Base-by-base conservation (phyloP, 176 grass and related monocot genomes). In the Cymbopogon citratus region DNA sequence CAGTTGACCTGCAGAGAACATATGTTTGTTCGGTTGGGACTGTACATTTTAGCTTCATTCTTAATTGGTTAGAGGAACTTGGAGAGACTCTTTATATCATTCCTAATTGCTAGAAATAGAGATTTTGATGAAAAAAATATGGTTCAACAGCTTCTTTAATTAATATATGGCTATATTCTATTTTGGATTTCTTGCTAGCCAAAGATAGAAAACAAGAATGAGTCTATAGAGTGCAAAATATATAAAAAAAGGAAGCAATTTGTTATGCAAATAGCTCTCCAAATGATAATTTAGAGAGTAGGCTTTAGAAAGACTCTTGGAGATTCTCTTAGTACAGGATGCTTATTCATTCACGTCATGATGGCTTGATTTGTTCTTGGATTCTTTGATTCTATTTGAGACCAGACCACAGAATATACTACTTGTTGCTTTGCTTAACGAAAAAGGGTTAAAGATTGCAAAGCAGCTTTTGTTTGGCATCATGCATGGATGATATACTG, bases 311-410 rank as follows among this genome's bases (percentile, higher is more conserved):
- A 43, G 41, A 43, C 9, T 43, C 44, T 13, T 14, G 44, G 44
- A 46, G 12, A 46, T 46, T 12, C 44, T 46, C 44, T 15, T 46
- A 46, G 13, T 46, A 46, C 19, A 66, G 0, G 43, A 28, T 85
- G 23, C 38, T 59, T 3, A 5, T 28, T 54, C 24, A 63, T 71
- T 81, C 21, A 19, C 15, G 21, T 77, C 41, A 61, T 76, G 31
- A 28, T 69, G 63, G 19, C 57, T 18, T 34, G 45, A 6, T 39
- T 39, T 59, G 62, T 51, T 26, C 40, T 84, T 72, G 44, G 61
- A 74, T 79, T 62, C 18, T 34, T 80, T 33, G 31, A 19, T 78
- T 64, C 40, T 64, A 35, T 26, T 64, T 77, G 16, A 82, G 66
- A 26, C 16, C n/a, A 78, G 7, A 28, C 13, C 12, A 10, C 12